A percentile compares a stretch with the other conserved stretches of the same genome.
Conservation (phyloP, 306 rosid genomes). For the Crataegus laevigata region DNA sequence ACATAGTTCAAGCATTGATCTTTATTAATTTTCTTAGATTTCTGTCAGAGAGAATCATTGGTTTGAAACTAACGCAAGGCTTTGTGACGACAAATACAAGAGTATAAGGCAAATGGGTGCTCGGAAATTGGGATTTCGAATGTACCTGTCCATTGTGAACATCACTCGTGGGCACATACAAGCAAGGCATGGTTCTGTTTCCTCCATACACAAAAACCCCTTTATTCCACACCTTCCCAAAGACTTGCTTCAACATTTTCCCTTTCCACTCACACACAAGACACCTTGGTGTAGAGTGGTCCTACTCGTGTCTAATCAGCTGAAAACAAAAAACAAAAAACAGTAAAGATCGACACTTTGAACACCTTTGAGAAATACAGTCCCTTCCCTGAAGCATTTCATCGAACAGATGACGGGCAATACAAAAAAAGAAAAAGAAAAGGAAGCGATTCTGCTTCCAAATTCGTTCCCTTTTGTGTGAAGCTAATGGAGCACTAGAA, state of each 20-base stretch:
- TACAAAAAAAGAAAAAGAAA: background rate
- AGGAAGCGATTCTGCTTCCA: background rate
- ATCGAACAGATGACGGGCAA: slow-evolving; percentile 6
- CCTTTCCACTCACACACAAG: background rate
- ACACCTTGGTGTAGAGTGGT: background rate
- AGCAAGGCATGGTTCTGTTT: slow-evolving; percentile 34
- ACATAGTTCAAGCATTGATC: background rate
- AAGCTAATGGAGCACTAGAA: background rate
- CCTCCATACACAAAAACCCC: slow-evolving; percentile 33
- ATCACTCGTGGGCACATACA: slow-evolving; percentile 34
- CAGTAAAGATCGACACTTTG: background rate
- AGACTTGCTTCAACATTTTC: slow-evolving; percentile 56
- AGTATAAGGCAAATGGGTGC: background rate
- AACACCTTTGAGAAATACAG: background rate
- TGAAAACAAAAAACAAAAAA: background rate
- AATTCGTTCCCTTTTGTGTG: background rate
- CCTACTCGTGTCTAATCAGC: background rate
- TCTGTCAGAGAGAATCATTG: background rate
- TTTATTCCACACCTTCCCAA: slow-evolving; percentile 37
- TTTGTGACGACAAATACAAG: background rate
- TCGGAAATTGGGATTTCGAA: background rate
- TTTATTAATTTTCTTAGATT: background rate
- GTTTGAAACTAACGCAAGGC: background rate
- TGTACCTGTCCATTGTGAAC: slow-evolving; percentile 61
- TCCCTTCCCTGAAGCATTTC: background rate